Evolutionary conservation across 2,329 filamentous ascomycete species (phyloP).

Genomic region (Cladophialophora bantiana): DNA sequence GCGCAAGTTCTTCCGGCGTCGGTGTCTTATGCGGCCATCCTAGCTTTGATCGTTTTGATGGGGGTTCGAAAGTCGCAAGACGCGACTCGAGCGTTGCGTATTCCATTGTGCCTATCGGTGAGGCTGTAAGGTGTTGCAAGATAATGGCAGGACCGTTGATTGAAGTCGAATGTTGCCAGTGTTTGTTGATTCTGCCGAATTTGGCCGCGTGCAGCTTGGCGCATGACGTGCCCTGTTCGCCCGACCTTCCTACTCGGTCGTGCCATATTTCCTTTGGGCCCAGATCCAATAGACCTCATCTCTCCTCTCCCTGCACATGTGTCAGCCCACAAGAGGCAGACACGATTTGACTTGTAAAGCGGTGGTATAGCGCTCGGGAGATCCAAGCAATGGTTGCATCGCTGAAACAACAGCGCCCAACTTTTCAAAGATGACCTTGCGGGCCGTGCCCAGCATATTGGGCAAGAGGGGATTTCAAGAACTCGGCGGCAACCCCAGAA

Average conservation of each 20-base stretch:
- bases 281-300: neutral
- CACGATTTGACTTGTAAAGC: neutral
- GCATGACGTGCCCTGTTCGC: conserved; percentile 9
- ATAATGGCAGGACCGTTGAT: neutral
- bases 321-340: neutral
- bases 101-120: conserved; percentile 31
- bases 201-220: conserved; percentile 15
- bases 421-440: conserved; percentile 34
- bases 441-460: conserved; percentile 38
- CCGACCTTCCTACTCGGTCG: conserved; percentile 6
- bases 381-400: conserved; percentile 19
- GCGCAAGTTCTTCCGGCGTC: conserved; percentile 76
- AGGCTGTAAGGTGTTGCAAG: neutral
- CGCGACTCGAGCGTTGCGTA: conserved; percentile 73
- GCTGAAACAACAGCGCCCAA: neutral
- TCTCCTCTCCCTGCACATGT: neutral
- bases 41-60: conserved; percentile 65
- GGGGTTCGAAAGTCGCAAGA: conserved; percentile 76
- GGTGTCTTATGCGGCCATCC: conserved; percentile 80
- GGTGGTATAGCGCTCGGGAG: neutral
- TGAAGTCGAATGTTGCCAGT: neutral
- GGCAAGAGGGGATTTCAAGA: conserved; percentile 40
- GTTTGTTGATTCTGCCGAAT: conserved; percentile 27
- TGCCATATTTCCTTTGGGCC: neutral
- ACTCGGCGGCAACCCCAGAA: conserved; percentile 29